Percentiles rank a stretch among this genome's conserved stretches.
Conservation (phyloP, 495 filamentous ascomycete species). For the Collariella sp. region DNA sequence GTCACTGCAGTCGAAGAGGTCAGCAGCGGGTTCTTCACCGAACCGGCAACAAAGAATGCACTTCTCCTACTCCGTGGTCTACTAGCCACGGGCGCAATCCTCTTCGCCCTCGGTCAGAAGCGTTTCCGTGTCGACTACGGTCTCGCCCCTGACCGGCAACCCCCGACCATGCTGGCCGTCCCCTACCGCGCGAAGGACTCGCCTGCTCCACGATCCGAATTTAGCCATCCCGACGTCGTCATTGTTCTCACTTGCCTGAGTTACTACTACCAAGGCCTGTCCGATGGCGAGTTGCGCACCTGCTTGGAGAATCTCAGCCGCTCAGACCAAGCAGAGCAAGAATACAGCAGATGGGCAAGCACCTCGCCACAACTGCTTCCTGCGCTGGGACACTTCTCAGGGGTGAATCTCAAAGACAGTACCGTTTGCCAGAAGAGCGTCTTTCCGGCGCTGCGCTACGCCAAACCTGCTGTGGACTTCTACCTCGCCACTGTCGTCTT, state of each 20-base stretch:
- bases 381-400: conserved; percentile 39
- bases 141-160: conserved; percentile 36
- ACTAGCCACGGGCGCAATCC: conserved; percentile 47
- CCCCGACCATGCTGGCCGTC: conserved; percentile 50
- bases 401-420: conserved; percentile 53
- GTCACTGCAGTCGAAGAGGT: conserved; percentile 31
- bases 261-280: conserved; percentile 62
- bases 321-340: conserved; percentile 46
- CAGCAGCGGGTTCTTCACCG: conserved; percentile 26
- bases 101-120: conserved; percentile 48
- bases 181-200: conserved; percentile 65
- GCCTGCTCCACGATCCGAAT: conserved; percentile 56
- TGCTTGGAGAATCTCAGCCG: conserved; percentile 43
- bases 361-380: conserved; percentile 29
- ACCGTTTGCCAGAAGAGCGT: conserved; percentile 32
- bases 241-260: conserved; percentile 59
- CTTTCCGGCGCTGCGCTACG: conserved; percentile 46
- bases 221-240: conserved; percentile 63
- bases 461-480: conserved; percentile 51
- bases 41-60: conserved; percentile 23
- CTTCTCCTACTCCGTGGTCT: conserved; percentile 55
- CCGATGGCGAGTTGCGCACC: conserved; percentile 41
- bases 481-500: conserved; percentile 57
- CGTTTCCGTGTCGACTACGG: conserved; percentile 64
- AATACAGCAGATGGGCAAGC: conserved; percentile 47